Conservation (phyloP, 129 eudicot genomes). For the Pseudognaphalium luteoalbum region DNA sequence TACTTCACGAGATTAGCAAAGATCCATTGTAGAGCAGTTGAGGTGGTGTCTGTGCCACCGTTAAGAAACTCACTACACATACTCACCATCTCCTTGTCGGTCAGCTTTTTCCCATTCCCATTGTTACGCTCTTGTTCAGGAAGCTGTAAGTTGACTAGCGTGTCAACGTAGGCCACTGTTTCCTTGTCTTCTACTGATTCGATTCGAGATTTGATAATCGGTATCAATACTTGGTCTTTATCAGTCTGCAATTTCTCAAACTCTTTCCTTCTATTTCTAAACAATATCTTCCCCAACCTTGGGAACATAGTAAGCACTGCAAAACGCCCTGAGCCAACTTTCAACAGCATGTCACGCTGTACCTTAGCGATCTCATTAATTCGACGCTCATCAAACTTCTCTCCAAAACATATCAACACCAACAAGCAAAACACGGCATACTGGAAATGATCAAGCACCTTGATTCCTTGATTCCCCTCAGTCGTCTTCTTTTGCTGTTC, state of each 20-base stretch:
- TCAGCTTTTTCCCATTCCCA: not conserved
- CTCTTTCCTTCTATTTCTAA: conserved; percentile 20
- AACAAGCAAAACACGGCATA: conserved; percentile 28
- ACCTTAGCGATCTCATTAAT: conserved; percentile 26
- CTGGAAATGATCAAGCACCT: conserved; percentile 23
- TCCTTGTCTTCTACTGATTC: not conserved
- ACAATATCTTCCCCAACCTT: conserved; percentile 18
- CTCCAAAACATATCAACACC: conserved; percentile 36
- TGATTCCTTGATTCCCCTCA: conserved; percentile 7
- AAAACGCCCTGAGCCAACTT: not conserved
- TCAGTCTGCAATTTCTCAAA: not conserved
- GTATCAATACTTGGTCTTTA: conserved; percentile 11
- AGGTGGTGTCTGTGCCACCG: conserved; percentile 13
- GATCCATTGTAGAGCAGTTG: conserved; percentile 24
- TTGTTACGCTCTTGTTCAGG: not conserved
- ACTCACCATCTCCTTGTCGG: conserved; percentile 3
- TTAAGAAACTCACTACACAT: conserved; percentile 15
- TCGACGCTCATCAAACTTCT: conserved; percentile 23
- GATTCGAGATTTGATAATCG: conserved; percentile 16
- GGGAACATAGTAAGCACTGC: conserved; percentile 4
- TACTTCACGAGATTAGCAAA: conserved; percentile 23
- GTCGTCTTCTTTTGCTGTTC: not conserved
- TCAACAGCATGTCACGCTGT: conserved; percentile 15
- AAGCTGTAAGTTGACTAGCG: conserved; percentile 15
- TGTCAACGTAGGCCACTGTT: conserved; percentile 19